These are phyloP conservation scores for Sistotremastrum niveocremeum DNA, from an alignment of 768 basidiomycete genomes.

Conservation along the genomic window DNA sequence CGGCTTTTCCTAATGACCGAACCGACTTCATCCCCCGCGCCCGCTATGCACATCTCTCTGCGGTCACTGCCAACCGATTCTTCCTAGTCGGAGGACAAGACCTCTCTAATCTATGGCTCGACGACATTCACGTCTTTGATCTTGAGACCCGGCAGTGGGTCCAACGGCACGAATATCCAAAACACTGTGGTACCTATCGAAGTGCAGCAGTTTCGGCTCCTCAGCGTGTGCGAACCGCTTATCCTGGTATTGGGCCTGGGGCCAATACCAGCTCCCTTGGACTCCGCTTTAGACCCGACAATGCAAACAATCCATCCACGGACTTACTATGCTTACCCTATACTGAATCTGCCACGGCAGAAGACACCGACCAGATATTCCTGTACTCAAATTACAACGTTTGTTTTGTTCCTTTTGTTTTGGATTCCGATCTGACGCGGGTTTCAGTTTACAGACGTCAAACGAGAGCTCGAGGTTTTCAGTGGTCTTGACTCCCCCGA, in stretches of 20 bases:
- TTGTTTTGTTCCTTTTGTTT: constrained; percentile 15
- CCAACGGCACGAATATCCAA: constrained; percentile 63
- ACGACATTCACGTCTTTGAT: constrained; percentile 87
- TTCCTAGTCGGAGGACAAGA: constrained; percentile 95
- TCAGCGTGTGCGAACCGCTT: constrained; percentile 51
- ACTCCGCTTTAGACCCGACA: constrained; percentile 41
- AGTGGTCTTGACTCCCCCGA: constrained; percentile 52
- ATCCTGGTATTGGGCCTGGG: background rate
- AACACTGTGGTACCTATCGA: constrained; percentile 95
- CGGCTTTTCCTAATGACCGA: constrained; percentile 12
- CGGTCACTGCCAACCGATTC: constrained; percentile 69
- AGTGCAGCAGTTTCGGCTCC: constrained; percentile 76
- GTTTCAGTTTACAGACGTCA: constrained; percentile 79
- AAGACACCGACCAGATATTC: constrained; percentile 76
- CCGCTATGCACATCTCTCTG: constrained; percentile 90
- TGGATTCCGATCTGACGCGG: constrained; percentile 5
- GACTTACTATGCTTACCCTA: constrained; percentile 62
- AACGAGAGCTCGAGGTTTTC: constrained; percentile 88
- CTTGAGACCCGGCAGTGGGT: constrained; percentile 64
- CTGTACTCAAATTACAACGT: constrained; percentile 96
- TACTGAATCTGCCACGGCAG: constrained; percentile 54
- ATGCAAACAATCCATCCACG: constrained; percentile 40
- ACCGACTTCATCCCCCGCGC: constrained; percentile 57
- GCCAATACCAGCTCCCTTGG: constrained; percentile 36
- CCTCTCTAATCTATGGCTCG: constrained; percentile 83